Base-by-base conservation (phyloP, 441 rosid species). In the Theobroma grandiflorum region DNA sequence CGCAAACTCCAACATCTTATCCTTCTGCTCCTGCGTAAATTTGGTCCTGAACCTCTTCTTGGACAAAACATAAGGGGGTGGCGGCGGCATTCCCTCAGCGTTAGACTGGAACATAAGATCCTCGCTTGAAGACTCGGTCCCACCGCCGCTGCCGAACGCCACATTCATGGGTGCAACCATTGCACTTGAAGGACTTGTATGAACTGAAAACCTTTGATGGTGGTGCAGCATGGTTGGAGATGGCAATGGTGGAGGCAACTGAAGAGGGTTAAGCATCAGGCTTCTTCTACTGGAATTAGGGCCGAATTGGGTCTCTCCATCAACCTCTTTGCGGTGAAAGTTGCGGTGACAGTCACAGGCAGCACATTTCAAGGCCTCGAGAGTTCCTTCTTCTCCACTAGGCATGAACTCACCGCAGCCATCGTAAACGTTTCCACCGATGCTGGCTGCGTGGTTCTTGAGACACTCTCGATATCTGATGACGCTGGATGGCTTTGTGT, bases 361-460 rank as follows among this genome's bases (percentile, higher is more conserved):
- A 0, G 95, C 98, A n/a, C 98, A 94, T 83, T 88, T 88, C 42
- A 94, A 88, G 80, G 98, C 94, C 77, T 92, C 94, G 1, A 87
- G 50, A 0, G 91, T 83, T 40, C 98, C 98, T 35, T 92, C 95
- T 55, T 92, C 94, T 0, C 99, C 98, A 15, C 98, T 88, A 0
- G 99, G 97, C 98, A 94, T 96, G 88, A 96, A 96, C 93, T 96
- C 99, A 4, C 98, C 95, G 57, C 99, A 96, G 3, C 99, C 99
- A n/a, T 96, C 99, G 79, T 81, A 88, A 2, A 93, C 88, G 16
- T 85, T 90, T 2, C 98, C 98, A 14, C 99, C 99, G 22, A 91
- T 86, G 77, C 67, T 91, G 31, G 98, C 99, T 1, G 98, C 98
- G 79, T 96, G 99, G 87, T 96, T 96, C 79, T 93, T 86, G 11